Percentiles rank a stretch among this genome's conserved stretches.
These are phyloP conservation scores for Vitis hybrid DNA, from an alignment of 177 flowering plant genomes.

Conservation along the genomic window DNA sequence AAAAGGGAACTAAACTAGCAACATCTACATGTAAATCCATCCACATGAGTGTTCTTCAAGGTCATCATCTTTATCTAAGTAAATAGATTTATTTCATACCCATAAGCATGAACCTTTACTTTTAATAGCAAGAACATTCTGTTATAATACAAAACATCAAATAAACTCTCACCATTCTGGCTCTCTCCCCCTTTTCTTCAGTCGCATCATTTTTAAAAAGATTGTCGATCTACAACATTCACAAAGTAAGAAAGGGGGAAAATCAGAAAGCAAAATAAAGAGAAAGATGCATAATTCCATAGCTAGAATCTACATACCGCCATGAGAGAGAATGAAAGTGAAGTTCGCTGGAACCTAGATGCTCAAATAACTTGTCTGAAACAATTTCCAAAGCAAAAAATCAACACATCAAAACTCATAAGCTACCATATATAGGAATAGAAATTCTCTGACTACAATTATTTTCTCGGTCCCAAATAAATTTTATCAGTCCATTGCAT, in stretches of 20 bases:
- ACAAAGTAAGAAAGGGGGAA: slow-evolving; percentile 3
- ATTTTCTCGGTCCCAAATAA: no score
- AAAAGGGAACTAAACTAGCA: no score
- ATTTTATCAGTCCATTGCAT: no score
- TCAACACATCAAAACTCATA: not conserved
- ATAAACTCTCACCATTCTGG: slow-evolving; percentile 68
- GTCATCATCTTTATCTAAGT: no score
- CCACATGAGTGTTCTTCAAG: no score
- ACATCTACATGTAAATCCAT: no score
- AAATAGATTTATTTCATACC: no score
- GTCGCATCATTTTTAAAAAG: slow-evolving; percentile 95
- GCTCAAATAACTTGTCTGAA: slow-evolving; percentile 6
- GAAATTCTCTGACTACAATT: no score
- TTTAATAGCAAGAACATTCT: no score
- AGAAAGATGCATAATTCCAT: not conserved
- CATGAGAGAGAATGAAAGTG: slow-evolving; percentile 14
- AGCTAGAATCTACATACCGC: slow-evolving; percentile 22
- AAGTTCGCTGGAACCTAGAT: not conserved
- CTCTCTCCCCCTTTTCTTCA: slow-evolving; percentile 96
- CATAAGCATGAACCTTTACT: no score
- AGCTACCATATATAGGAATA: no score
- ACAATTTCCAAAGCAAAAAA: slow-evolving; percentile 1
- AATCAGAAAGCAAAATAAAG: not conserved
- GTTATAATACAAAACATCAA: not conserved
- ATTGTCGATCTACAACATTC: slow-evolving; percentile 48